Conservation (phyloP, 2,329 filamentous ascomycete species). For the Aspergillus transmontanensis region DNA sequence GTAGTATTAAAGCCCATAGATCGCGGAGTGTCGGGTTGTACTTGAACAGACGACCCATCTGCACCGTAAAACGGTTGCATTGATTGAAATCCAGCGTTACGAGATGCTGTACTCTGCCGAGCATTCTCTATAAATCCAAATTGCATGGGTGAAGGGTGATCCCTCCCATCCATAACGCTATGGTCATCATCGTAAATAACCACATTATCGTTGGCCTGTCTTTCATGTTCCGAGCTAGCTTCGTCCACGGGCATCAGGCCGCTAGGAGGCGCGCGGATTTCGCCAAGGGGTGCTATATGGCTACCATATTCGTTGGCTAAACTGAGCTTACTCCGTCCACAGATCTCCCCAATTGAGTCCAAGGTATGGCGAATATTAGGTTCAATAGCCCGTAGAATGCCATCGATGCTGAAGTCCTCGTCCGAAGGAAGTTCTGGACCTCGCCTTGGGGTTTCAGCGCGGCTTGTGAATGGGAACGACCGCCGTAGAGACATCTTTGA, state of each 20-base stretch:
- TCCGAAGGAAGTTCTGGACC: constrained; percentile 47
- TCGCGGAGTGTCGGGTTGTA: constrained; percentile 17
- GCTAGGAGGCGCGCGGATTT: constrained; percentile 49
- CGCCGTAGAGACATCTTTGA: constrained; percentile 37
- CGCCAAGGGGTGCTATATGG: constrained; percentile 63
- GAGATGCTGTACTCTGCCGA: constrained; percentile 20
- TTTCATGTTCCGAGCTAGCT: constrained; percentile 41
- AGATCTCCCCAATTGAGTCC: constrained; percentile 65
- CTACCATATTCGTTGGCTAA: constrained; percentile 65
- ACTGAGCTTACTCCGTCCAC: constrained; percentile 62
- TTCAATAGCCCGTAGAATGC: constrained; percentile 59
- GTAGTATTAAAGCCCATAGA: constrained; percentile 11
- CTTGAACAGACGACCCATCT: constrained; percentile 18
- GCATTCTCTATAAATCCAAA: constrained; percentile 42
- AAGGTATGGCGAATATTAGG: constrained; percentile 61
- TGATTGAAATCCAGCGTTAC: constrained; percentile 22
- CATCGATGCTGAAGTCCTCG: constrained; percentile 58
- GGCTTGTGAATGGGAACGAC: constrained; percentile 32
- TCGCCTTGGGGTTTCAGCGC: constrained; percentile 24
- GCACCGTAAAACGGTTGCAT: constrained; percentile 19
- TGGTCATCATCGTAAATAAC: constrained; percentile 43
- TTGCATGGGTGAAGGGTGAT: constrained; percentile 37
- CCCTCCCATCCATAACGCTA: constrained; percentile 39
- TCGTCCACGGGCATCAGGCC: constrained; percentile 48
- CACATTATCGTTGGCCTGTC: constrained; percentile 38